Evolutionary conservation across 2,329 filamentous ascomycete species (phyloP).

Genomic region (Cryphonectria radicalis): DNA sequence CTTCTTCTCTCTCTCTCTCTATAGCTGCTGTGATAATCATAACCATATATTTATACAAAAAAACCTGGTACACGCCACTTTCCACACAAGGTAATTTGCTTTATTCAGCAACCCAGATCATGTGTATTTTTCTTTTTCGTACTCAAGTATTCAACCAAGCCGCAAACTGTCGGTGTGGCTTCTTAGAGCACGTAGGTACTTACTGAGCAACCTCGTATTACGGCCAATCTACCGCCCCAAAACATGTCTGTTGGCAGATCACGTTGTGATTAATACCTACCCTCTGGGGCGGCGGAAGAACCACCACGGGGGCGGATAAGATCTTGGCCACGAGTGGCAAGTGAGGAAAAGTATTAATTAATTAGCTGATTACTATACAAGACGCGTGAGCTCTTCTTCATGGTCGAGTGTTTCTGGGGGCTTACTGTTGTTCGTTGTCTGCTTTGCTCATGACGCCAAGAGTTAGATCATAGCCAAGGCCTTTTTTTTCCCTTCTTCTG

Average conservation of each 20-base stretch:
- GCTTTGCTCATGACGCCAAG: background rate
- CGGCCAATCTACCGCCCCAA: background rate
- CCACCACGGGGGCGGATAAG: background rate
- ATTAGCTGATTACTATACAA: background rate
- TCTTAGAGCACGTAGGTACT: background rate
- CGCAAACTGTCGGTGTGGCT: background rate
- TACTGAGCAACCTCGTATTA: slow-evolving; percentile 3
- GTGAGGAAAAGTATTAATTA: background rate
- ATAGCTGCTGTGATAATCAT: background rate
- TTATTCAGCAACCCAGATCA: background rate
- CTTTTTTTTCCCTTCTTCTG: background rate
- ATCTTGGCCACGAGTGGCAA: background rate
- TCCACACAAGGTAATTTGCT: background rate
- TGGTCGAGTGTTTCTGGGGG: background rate
- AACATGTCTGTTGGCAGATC: background rate
- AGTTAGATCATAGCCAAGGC: background rate
- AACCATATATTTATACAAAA: background rate
- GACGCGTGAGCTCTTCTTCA: background rate
- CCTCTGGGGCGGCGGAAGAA: background rate
- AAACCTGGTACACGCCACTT: background rate
- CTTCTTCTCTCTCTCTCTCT: too few species aligned
- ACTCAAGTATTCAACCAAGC: too few species aligned
- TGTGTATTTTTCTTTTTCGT: background rate
- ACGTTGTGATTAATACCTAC: background rate
- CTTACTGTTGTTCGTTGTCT: background rate